Evolutionary conservation across 305 asterid genomes (phyloP).

Genomic region (Rubia balearica): DNA sequence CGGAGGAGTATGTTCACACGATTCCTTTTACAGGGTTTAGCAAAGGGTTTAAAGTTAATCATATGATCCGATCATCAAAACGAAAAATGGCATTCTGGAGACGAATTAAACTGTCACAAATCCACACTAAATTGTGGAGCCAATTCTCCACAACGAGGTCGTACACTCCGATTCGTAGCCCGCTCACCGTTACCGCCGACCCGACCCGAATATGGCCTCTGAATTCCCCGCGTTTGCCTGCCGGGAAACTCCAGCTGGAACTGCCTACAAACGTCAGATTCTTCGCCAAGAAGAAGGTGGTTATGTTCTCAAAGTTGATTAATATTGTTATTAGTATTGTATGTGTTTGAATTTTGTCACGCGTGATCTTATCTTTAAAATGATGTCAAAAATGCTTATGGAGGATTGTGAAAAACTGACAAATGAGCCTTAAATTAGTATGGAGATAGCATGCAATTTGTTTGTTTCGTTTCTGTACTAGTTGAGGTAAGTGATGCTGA

Average conservation of each 20-base stretch:
- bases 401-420: background rate
- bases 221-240: constrained; percentile 17
- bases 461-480: background rate
- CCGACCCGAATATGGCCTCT: constrained; percentile 21
- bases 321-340: too few relatives aligned
- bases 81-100: constrained; percentile 47
- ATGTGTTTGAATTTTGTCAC: too few relatives aligned
- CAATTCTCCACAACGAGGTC: constrained; percentile 26
- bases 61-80: background rate
- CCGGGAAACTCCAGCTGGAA: constrained; percentile 26
- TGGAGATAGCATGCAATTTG: background rate
- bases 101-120: constrained; percentile 45
- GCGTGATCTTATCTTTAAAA: background rate
- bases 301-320: background rate
- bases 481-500: background rate
- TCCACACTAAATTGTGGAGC: constrained; percentile 21
- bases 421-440: background rate
- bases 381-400: background rate
- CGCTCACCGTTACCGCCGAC: constrained; percentile 18
- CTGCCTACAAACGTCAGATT: constrained; percentile 38
- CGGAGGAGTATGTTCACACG: too few relatives aligned
- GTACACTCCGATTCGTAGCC: constrained; percentile 24
- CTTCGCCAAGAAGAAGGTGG: constrained; percentile 63
- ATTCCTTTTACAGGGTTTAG: background rate
- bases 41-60: constrained; percentile 4